Base-by-base conservation (phyloP, 805 yeast species). In the Yarrowia bubula region DNA sequence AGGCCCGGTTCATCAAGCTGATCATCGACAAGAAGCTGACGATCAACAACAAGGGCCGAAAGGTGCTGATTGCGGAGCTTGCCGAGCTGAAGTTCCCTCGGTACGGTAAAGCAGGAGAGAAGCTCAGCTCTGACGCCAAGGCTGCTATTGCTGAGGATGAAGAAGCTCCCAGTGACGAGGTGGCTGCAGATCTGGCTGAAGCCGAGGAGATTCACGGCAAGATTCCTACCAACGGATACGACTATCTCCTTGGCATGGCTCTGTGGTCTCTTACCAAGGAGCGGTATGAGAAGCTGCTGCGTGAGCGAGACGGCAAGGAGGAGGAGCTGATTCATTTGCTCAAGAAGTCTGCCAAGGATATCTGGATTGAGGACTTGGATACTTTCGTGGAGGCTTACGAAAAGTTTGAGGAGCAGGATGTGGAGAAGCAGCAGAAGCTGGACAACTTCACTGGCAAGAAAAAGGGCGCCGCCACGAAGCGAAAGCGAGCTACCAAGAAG, bases 261-360 rank as follows among this genome's bases (percentile, higher is more conserved):
- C 86, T 95, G 69, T 91, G 97, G 95, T 88, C 97, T 42, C 83
- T 95, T 73, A 93, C 99, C 0, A 82, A 81, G 66, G 99, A 95
- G 76, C 84, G 95, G 70, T 95, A 92, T 73, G 92, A 90, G 71
- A 86, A 84, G 69, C 79, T 95, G 69, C 78, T 92, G 71, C 81
- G 81, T 64, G 96, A 92, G 73, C 83, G 85, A 67, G 90, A 85
- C 65, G 87, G 79, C 31, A 88, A 86, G 71, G 93, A 91, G 73
- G 79, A 75, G 11, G 96, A 90, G 72, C 81, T 93, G 70, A 87
- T 84, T 50, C 74, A 72, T 0, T 79, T 95, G 69, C 81, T 92
- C 70, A 81, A 83, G 64, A 80, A 85, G 71, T 79, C 89, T 11
- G 92, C 97, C 14, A 90, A 90, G 74, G 98, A 92, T 74, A 78